Conservation (phyloP, 1,284 basidiomycete species). For the Microbotryum silenes-acaulis region DNA sequence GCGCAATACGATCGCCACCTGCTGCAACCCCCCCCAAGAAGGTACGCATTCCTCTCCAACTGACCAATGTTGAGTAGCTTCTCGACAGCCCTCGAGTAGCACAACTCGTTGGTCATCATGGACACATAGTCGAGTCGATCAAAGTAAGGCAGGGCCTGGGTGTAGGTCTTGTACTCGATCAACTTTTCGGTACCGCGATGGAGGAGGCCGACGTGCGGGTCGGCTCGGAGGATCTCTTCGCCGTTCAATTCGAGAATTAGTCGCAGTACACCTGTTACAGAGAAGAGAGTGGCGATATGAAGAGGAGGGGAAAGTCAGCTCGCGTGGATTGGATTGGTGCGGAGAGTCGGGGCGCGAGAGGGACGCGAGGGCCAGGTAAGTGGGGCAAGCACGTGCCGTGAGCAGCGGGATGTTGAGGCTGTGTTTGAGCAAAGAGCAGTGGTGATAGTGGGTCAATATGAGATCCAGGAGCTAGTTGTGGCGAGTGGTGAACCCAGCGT, state of each 20-base stretch:
- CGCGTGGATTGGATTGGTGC: too few relatives aligned
- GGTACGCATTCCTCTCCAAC: background rate
- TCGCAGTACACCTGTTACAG: slow-evolving; percentile 68
- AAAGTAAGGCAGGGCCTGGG: slow-evolving; percentile 90
- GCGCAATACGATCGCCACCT: too few relatives aligned
- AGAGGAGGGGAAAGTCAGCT: too few relatives aligned
- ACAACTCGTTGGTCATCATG: slow-evolving; percentile 98
- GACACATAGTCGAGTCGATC: slow-evolving; percentile 98
- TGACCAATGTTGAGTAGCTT: slow-evolving; percentile 83
- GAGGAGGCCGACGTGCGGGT: slow-evolving; percentile 85
- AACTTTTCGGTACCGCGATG: slow-evolving; percentile 98
- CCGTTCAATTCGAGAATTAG: slow-evolving; percentile 97
- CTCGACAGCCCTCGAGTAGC: slow-evolving; percentile 94
- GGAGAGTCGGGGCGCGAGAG: too few relatives aligned
- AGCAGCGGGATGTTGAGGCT: slow-evolving; percentile 93
- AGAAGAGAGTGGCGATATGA: too few relatives aligned
- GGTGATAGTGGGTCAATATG: background rate
- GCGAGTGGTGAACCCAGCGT: too few relatives aligned
- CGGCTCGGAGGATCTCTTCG: slow-evolving; percentile 50
- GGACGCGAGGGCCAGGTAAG: too few relatives aligned
- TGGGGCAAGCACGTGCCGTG: slow-evolving; percentile 45
- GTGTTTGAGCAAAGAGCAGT: background rate
- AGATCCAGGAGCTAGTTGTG: background rate
- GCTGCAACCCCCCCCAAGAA: too few relatives aligned
- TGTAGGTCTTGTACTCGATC: slow-evolving; percentile 99